phyloP scores from a whole-genome alignment of 169 alveolate species.

The Perkinsus olseni region DNA sequence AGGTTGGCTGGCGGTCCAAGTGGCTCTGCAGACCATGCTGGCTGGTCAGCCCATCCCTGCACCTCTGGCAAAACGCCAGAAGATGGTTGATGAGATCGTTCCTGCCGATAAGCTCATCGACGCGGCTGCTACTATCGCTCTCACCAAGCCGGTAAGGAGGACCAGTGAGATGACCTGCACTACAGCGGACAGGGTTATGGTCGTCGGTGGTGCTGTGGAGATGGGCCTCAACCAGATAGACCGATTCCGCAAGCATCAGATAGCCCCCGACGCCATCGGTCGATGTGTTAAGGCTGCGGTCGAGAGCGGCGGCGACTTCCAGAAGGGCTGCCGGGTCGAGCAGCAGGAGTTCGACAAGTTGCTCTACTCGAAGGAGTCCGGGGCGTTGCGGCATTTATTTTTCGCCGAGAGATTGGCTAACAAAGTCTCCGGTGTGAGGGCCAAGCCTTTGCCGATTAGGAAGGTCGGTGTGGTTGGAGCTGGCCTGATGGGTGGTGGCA shows the following conservation, averaged over 20 bases:
- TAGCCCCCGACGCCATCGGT: slow-evolving; percentile 23
- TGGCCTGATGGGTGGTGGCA: slow-evolving; percentile 38
- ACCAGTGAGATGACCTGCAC: slow-evolving; percentile 22
- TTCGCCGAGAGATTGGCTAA: slow-evolving; percentile 24
- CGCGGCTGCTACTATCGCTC: slow-evolving; percentile 30
- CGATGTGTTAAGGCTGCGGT: slow-evolving; percentile 31
- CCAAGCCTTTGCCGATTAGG: slow-evolving; percentile 28
- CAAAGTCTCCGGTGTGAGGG: slow-evolving; percentile 18
- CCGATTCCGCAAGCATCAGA: neutral
- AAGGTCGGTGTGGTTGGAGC: slow-evolving; percentile 36
- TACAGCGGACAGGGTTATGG: slow-evolving; percentile 11
- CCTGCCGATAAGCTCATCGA: slow-evolving; percentile 11
- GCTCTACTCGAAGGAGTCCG: slow-evolving; percentile 16
- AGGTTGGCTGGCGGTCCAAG: slow-evolving; percentile 26
- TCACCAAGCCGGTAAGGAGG: slow-evolving; percentile 19
- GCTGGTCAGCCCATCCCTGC: slow-evolving; percentile 13
- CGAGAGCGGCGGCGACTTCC: neutral
- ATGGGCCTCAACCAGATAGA: neutral
- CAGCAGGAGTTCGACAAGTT: slow-evolving; percentile 26
- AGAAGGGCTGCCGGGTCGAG: slow-evolving; percentile 11
- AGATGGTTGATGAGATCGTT: neutral
- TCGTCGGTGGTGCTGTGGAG: slow-evolving; percentile 9
- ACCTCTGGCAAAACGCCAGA: neutral
- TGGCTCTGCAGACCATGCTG: slow-evolving; percentile 27
- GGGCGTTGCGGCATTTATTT: slow-evolving; percentile 24